Evolutionary conservation across 164 flowering plant species (phyloP).

Genomic region (Liquidambar formosana): DNA sequence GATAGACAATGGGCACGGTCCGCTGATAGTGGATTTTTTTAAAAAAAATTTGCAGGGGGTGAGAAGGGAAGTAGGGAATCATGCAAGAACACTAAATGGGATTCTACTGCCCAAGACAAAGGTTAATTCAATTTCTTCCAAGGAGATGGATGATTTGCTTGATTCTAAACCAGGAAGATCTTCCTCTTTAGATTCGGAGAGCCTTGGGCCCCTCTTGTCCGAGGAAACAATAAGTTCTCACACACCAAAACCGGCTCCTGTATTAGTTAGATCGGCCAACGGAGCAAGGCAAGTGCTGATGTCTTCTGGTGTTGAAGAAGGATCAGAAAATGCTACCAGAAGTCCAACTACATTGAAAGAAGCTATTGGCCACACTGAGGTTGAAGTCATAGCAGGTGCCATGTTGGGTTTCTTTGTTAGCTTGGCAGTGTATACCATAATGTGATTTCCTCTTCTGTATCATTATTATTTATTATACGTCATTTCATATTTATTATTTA

Average conservation of each 20-base stretch:
- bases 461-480: too few relatives aligned
- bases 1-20: too few relatives aligned
- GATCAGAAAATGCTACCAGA: not conserved
- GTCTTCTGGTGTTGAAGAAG: conserved; percentile 16
- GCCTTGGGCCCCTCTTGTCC: conserved; percentile 15
- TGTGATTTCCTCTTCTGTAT: conserved; percentile 17
- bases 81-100: conserved; percentile 66
- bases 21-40: too few relatives aligned
- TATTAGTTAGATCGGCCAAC: conserved; percentile 13
- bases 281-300: not conserved
- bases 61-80: conserved; percentile 85
- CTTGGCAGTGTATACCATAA: conserved; percentile 37
- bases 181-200: conserved; percentile 18
- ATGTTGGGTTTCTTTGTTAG: conserved; percentile 66
- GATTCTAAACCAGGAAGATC: conserved; percentile 24
- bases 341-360: conserved; percentile 48
- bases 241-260: conserved; percentile 15
- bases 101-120: conserved; percentile 16
- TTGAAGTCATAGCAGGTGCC: conserved; percentile 80
- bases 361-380: conserved; percentile 75
- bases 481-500: too few relatives aligned
- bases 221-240: conserved; percentile 24
- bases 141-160: conserved; percentile 15
- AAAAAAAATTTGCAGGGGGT: conserved; percentile 70
- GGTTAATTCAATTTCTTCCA: conserved; percentile 12